Percentiles rank a stretch among this genome's conserved stretches.
Conservation (phyloP, 2,329 filamentous ascomycete genomes). For the Xylaria sp. region DNA sequence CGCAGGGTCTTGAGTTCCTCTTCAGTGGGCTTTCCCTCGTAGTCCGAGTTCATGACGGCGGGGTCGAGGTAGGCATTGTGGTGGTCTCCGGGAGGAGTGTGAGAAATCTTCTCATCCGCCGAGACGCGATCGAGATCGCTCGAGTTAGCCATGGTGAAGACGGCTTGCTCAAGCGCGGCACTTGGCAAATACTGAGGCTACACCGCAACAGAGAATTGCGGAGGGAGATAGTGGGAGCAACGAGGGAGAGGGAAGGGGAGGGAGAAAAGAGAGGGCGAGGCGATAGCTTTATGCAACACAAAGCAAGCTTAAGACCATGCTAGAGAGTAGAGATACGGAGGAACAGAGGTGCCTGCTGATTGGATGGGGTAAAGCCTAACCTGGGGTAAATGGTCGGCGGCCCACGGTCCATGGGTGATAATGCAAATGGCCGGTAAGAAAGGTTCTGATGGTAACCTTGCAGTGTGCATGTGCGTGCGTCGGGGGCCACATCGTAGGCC, state of each 20-base stretch:
- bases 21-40: slow-evolving; percentile 39
- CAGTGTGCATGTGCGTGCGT: neutral
- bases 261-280: slow-evolving; percentile 3
- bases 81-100: slow-evolving; percentile 20
- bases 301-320: neutral
- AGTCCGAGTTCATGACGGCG: slow-evolving; percentile 27
- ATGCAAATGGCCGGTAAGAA: neutral
- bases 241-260: neutral
- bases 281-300: slow-evolving; percentile 17
- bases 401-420: neutral
- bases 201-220: slow-evolving; percentile 8
- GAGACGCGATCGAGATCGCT: slow-evolving; percentile 20
- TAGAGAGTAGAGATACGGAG: neutral
- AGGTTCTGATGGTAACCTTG: neutral
- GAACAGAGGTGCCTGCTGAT: neutral
- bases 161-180: slow-evolving; percentile 4
- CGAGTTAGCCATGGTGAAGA: slow-evolving; percentile 18
- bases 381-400: neutral
- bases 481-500: too few relatives aligned
- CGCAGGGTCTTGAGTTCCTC: slow-evolving; percentile 39
- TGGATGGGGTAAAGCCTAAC: neutral
- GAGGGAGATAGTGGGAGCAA: slow-evolving; percentile 4
- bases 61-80: slow-evolving; percentile 27
- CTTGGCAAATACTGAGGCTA: slow-evolving; percentile 11
- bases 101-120: slow-evolving; percentile 23